Evolutionary conservation across 148 eudicot species (phyloP).

Genomic region (Fagopyrum homotropicum): DNA sequence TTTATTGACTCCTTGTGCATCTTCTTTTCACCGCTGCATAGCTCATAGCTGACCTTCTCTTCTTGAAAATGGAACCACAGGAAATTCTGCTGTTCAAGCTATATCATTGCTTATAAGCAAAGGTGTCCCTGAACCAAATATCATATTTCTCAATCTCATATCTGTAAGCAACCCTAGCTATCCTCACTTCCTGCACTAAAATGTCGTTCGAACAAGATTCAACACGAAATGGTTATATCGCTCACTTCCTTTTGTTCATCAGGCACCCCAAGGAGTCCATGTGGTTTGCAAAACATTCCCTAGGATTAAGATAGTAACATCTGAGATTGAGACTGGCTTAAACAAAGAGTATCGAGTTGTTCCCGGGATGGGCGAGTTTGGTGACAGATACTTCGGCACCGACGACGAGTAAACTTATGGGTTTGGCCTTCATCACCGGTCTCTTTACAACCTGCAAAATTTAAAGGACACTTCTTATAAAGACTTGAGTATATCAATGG

Average conservation of each 20-base stretch:
- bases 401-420: neutral
- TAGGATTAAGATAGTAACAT: slow-evolving; percentile 88
- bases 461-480: too few relatives aligned
- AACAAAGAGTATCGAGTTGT: slow-evolving; percentile 78
- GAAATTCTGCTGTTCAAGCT: slow-evolving; percentile 60
- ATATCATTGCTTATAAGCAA: slow-evolving; percentile 47
- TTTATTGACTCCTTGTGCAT: neutral
- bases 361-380: slow-evolving; percentile 97
- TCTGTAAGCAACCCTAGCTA: slow-evolving; percentile 35
- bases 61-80: slow-evolving; percentile 19
- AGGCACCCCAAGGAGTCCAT: slow-evolving; percentile 99
- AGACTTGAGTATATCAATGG: too few relatives aligned
- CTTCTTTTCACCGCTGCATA: neutral
- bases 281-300: slow-evolving; percentile 80
- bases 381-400: slow-evolving; percentile 45
- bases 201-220: neutral
- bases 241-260: slow-evolving; percentile 8
- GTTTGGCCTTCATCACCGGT: neutral
- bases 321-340: slow-evolving; percentile 80
- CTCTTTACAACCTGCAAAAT: too few relatives aligned
- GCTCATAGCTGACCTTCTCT: neutral
- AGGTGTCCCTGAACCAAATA: slow-evolving; percentile 59
- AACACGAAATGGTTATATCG: neutral
- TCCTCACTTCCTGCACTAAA: neutral
- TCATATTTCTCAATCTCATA: slow-evolving; percentile 63